Evolutionary conservation across 495 filamentous ascomycete genomes (phyloP), one percentile per base, ranked within the genome.

Genomic region (Copromyces sp.): DNA sequence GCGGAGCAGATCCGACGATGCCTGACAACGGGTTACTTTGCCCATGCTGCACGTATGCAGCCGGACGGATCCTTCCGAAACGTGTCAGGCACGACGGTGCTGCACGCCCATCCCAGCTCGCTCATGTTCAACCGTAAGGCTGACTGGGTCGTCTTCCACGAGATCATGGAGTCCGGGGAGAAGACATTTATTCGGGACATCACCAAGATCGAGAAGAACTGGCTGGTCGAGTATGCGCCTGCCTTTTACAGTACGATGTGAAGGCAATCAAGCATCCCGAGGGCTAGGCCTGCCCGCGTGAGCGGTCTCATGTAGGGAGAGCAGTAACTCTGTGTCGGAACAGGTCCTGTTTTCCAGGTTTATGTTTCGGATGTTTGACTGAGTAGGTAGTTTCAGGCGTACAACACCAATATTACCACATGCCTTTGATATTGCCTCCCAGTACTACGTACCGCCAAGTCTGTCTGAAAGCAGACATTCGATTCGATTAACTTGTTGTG

Each of bases 81-180:
- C 37, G 89, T 96, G 61, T 90, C 88, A 71, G 94, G 93, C 12
- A 89, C 88, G 8, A 86, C 83, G 47, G 87, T 88, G 59, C 83
- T 99, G 42, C 89, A 97, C 84, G 93, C 94, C 24, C 95, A 99
- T 82, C 96, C 95, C 4, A 96, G 89, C 77, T 95, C 92, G 20
- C 81, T 99, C 77, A 94, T 99, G 91, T 98, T 98, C 86, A 97
- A 98, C 82, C 89, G 95, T 61, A 98, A 97, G 84, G 94, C 93
- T 20, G 95, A 98, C 75, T 99, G 95, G 95, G 94, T 99, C 11
- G 89, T 99, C 53, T 99, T 98, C 78, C 92, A 96, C 77, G 96
- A 98, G 80, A 89, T 98, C 69, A 89, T 97, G 85, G 94, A 99
- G 81, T 96, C 93, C 29, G 91, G 93, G 17, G 87, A 88, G 71